phyloP scores from a whole-genome alignment of 805 yeast genomes.

The Kockiozyma suomiensis region DNA sequence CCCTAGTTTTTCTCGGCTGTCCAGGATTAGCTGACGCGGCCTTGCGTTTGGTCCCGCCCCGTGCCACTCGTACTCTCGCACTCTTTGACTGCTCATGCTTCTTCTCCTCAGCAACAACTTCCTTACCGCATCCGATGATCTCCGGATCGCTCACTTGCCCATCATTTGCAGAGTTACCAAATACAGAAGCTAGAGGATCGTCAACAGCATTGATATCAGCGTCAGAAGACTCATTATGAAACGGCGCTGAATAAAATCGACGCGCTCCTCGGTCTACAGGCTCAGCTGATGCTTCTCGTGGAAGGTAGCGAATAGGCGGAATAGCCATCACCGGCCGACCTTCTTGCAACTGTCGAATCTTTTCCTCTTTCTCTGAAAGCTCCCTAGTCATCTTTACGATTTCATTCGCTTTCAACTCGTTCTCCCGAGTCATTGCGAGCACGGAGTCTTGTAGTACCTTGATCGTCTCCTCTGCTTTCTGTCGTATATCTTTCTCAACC shows the following conservation, averaged over 20 bases:
- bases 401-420: conserved; percentile 1
- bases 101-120: background rate
- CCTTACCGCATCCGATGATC: background rate
- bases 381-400: background rate
- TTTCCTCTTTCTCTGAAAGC: background rate
- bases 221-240: background rate
- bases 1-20: no score
- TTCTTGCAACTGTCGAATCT: conserved; percentile 1
- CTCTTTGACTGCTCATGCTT: background rate
- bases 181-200: background rate
- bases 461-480: conserved; percentile 1
- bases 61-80: background rate
- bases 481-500: conserved; percentile 2
- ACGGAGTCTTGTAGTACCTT: background rate
- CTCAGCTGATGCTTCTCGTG: background rate
- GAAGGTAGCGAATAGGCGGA: background rate
- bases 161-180: background rate
- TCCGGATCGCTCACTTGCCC: background rate
- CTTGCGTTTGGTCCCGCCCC: background rate
- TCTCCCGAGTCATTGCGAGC: background rate
- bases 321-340: conserved; percentile 14
- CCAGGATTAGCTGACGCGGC: background rate
- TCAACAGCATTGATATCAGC: background rate
- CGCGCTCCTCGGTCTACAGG: background rate
- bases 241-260: conserved; percentile 1